Conservation (phyloP, 345 rosid species). For the Arabidopsis suecica region DNA sequence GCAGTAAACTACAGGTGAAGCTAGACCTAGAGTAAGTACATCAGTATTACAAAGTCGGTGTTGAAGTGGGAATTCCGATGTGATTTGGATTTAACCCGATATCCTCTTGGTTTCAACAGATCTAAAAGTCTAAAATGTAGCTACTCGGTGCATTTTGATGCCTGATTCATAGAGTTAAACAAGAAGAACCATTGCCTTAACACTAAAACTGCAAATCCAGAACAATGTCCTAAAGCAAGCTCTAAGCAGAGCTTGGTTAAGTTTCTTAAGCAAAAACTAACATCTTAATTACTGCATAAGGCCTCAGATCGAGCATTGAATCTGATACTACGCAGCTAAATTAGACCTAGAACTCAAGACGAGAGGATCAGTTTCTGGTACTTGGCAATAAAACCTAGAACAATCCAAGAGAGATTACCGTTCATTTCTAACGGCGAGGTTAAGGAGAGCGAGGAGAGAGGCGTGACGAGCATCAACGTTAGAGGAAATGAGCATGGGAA, state of each 20-base stretch:
- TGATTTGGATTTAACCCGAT: neutral
- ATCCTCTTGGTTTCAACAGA: neutral
- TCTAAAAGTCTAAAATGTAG: slow-evolving; percentile 8
- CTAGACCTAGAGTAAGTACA: neutral
- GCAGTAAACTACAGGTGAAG: slow-evolving; percentile 8
- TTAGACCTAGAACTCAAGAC: too few species aligned
- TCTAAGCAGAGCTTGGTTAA: slow-evolving; percentile 1
- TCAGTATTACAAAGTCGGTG: neutral
- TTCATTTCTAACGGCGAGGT: slow-evolving; percentile 75
- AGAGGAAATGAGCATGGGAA: slow-evolving; percentile 64
- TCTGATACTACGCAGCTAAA: neutral
- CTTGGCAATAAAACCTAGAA: neutral
- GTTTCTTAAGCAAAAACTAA: neutral
- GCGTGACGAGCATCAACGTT: slow-evolving; percentile 67
- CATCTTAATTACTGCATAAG: neutral
- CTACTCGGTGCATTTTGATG: neutral
- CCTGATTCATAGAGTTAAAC: neutral
- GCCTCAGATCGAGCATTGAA: neutral
- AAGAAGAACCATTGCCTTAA: neutral
- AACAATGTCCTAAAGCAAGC: neutral
- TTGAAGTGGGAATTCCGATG: neutral
- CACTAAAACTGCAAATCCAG: slow-evolving; percentile 2
- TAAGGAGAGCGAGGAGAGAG: slow-evolving; percentile 80
- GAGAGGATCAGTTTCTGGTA: neutral
- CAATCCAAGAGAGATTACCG: slow-evolving; percentile 41